Conservation (phyloP, 2,329 filamentous ascomycete genomes). For the Claviceps pazoutovae region DNA sequence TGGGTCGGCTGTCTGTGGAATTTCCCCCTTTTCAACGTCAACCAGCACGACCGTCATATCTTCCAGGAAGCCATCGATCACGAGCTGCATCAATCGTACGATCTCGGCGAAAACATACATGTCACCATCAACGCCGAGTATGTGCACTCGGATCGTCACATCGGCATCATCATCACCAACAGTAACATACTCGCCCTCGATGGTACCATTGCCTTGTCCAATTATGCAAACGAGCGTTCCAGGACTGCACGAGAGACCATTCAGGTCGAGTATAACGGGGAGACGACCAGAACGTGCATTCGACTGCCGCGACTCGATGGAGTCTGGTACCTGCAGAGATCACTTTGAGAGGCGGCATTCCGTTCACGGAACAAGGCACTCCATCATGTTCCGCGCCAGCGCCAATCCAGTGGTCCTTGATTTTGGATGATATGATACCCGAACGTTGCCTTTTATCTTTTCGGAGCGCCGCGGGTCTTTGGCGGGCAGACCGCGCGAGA, state of each 20-base stretch:
- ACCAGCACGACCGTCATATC: neutral
- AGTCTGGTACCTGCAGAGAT: neutral
- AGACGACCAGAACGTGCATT: neutral
- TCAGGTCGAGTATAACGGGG: neutral
- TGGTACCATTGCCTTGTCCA: neutral
- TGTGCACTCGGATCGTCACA: neutral
- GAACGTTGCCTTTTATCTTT: too few species aligned
- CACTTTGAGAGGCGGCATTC: neutral
- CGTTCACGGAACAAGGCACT: neutral
- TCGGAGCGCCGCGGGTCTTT: too few species aligned
- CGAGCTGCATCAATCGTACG: neutral
- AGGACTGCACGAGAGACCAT: neutral
- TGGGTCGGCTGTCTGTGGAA: neutral
- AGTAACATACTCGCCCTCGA: too few species aligned
- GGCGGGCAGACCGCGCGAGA: too few species aligned
- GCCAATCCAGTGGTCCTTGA: too few species aligned
- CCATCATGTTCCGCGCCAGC: too few species aligned
- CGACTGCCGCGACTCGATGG: neutral
- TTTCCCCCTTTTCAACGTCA: neutral
- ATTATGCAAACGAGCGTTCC: neutral
- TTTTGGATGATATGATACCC: too few species aligned
- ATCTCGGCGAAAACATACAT: neutral
- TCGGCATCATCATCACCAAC: neutral
- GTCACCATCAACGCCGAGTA: neutral
- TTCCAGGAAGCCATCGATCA: neutral